Evolutionary conservation across 2,329 filamentous ascomycete genomes (phyloP).

Genomic region (Leptographium flavum): DNA sequence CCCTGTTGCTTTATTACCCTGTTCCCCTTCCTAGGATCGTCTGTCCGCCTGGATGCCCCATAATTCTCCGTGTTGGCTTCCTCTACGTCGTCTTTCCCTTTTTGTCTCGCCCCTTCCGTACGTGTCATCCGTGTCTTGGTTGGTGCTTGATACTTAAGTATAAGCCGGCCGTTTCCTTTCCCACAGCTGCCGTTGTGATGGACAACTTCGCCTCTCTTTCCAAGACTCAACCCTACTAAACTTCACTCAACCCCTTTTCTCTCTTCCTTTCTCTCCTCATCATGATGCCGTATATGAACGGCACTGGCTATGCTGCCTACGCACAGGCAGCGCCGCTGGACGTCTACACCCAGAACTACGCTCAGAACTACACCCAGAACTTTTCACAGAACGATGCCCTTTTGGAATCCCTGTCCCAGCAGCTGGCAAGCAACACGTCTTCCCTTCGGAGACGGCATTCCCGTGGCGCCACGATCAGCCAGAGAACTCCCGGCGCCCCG

Average conservation of each 20-base stretch:
- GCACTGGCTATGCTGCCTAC: slow-evolving; percentile 19
- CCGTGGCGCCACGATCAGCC: slow-evolving; percentile 32
- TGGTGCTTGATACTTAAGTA: slow-evolving; percentile 9
- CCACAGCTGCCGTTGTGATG: too few species aligned
- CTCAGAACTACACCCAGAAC: slow-evolving; percentile 28
- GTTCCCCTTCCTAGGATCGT: neutral
- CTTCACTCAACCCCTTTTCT: too few species aligned
- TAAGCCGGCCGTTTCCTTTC: slow-evolving; percentile 1
- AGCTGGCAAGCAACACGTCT: slow-evolving; percentile 32
- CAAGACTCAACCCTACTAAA: neutral
- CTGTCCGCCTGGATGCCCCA: neutral
- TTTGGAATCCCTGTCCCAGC: slow-evolving; percentile 36
- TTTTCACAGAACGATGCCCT: slow-evolving; percentile 31
- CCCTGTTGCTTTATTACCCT: neutral
- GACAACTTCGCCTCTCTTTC: neutral
- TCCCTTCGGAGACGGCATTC: slow-evolving; percentile 27
- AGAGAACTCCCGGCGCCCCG: slow-evolving; percentile 27
- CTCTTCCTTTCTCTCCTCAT: neutral
- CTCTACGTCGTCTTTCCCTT: neutral
- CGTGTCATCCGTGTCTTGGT: neutral
- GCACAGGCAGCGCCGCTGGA: slow-evolving; percentile 7
- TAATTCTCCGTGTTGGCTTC: neutral
- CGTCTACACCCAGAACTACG: slow-evolving; percentile 17
- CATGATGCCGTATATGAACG: slow-evolving; percentile 12
- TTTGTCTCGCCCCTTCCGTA: neutral